Conservation (phyloP, 2,329 filamentous ascomycete species). For the Acephala macrosclerotiorum region DNA sequence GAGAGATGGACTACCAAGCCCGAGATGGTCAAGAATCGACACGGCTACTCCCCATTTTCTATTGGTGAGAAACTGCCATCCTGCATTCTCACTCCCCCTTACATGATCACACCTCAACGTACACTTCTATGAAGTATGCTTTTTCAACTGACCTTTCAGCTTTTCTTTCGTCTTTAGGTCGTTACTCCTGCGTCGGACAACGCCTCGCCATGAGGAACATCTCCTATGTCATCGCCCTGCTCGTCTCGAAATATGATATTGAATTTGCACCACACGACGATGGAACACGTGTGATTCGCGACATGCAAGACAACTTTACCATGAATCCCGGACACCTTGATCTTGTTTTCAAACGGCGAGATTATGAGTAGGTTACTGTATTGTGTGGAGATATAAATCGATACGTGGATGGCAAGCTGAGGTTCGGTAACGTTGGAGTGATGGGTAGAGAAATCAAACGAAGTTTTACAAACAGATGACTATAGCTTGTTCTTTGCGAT, state of each 20-base stretch:
- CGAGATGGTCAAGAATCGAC: conserved; percentile 13
- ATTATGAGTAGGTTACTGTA: background rate
- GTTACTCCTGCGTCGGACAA: conserved; percentile 9
- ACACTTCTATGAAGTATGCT: too few species aligned
- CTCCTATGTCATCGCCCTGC: conserved; percentile 1
- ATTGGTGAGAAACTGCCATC: conserved; percentile 9
- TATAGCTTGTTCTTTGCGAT: too few species aligned
- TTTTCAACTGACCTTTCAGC: background rate
- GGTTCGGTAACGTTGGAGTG: too few species aligned
- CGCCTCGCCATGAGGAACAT: conserved; percentile 9
- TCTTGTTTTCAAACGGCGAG: background rate
- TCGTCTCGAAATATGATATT: conserved; percentile 4
- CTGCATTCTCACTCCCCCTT: too few species aligned
- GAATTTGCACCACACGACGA: conserved; percentile 5
- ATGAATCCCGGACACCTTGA: conserved; percentile 8
- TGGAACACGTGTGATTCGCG: background rate
- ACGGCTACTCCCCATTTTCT: conserved; percentile 2
- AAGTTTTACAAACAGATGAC: too few species aligned
- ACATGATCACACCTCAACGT: too few species aligned
- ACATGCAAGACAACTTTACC: conserved; percentile 12
- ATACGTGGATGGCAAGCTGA: too few species aligned
- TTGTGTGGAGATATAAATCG: too few species aligned
- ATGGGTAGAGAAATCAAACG: too few species aligned
- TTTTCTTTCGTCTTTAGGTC: background rate
- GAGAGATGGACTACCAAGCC: conserved; percentile 20